These are phyloP conservation scores for Hirsutella minnesotensis DNA, from an alignment of 2,329 filamentous ascomycete genomes.

Conservation along the genomic window DNA sequence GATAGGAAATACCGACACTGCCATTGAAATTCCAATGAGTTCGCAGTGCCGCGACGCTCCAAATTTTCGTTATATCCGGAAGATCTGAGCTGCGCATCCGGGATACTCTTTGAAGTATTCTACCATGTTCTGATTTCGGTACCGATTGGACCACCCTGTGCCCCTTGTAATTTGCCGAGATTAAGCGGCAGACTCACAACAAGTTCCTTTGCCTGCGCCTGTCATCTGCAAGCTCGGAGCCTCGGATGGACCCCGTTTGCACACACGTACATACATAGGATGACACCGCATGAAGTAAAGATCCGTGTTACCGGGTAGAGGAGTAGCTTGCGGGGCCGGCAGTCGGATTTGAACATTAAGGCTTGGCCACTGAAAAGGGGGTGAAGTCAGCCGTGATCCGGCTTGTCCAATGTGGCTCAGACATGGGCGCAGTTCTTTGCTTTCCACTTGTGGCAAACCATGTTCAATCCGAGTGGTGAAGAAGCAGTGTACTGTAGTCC, in stretches of 20 bases:
- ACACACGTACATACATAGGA: background rate
- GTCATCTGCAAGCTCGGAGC: background rate
- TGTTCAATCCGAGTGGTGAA: too few relatives aligned
- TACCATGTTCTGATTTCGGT: background rate
- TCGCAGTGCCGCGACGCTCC: too few relatives aligned
- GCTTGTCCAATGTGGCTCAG: background rate
- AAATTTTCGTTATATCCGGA: too few relatives aligned
- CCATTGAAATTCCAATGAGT: too few relatives aligned
- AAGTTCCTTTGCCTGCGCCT: background rate
- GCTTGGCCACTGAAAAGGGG: background rate
- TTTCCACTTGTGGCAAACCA: too few relatives aligned
- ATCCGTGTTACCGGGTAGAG: background rate
- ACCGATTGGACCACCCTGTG: background rate
- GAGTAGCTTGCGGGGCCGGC: background rate
- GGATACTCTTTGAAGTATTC: background rate
- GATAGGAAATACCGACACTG: too few relatives aligned
- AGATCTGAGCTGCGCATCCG: too few relatives aligned
- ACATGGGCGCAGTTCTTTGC: too few relatives aligned
- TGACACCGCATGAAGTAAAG: background rate
- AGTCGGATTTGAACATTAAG: background rate
- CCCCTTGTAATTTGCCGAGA: background rate
- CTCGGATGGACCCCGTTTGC: background rate
- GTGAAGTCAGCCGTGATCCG: background rate
- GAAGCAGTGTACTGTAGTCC: too few relatives aligned
- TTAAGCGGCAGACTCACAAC: background rate